A percentile compares a stretch with the other conserved stretches of the same genome.
Evolutionary conservation across 176 grass and related monocot species (phyloP).

Genomic region (Areca catechu): DNA sequence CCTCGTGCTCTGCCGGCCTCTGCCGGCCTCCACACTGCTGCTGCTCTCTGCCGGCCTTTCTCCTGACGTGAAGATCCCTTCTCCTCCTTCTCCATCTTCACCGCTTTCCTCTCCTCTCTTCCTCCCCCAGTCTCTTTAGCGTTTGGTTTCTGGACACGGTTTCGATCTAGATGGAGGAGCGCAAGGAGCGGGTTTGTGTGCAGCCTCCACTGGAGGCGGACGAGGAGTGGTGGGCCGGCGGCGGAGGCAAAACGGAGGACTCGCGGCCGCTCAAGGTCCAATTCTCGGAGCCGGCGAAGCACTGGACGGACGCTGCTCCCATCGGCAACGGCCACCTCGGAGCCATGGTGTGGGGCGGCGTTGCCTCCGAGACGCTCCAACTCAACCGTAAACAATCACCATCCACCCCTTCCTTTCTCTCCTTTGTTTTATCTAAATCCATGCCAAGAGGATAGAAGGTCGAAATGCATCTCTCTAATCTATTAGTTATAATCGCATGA

Average conservation of each 20-base stretch:
- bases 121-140: no score
- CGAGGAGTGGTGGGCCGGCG: slow-evolving; percentile 19
- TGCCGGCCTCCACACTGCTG: no score
- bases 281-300: slow-evolving; percentile 42
- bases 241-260: slow-evolving; percentile 3
- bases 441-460: no score
- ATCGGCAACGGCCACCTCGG: slow-evolving; percentile 80
- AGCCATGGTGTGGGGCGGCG: slow-evolving; percentile 81
- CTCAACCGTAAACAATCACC: slow-evolving; percentile 50
- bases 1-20: no score
- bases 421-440: background rate
- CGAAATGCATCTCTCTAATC: no score
- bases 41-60: no score
- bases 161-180: slow-evolving; percentile 17
- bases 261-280: slow-evolving; percentile 53
- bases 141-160: no score
- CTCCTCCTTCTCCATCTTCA: no score
- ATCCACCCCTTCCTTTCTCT: background rate
- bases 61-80: no score
- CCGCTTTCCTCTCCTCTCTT: no score
- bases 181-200: slow-evolving; percentile 51
- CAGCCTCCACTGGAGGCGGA: slow-evolving; percentile 38
- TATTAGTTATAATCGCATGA: no score
- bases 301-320: slow-evolving; percentile 73
- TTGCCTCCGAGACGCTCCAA: slow-evolving; percentile 65